These are phyloP conservation scores for sunflower (Helianthus annuus) DNA, from an alignment of 129 eudicot genomes.

Conservation along the genomic window DNA sequence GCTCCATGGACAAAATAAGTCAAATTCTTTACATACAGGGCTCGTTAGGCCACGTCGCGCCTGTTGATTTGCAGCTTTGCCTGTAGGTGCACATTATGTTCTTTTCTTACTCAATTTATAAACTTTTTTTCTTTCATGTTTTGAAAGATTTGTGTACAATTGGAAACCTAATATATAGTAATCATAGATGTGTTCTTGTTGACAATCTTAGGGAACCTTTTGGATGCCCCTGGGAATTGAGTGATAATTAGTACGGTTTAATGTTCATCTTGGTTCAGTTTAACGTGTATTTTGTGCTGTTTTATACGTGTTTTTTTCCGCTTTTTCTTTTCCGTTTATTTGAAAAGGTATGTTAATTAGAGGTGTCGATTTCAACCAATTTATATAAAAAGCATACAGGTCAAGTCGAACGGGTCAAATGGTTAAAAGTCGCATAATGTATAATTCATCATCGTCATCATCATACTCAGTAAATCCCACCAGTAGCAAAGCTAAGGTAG, in stretches of 20 bases:
- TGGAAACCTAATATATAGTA: constrained; percentile 11
- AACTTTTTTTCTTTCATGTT: constrained; percentile 12
- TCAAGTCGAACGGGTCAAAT: too few relatives aligned
- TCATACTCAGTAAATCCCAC: too few relatives aligned
- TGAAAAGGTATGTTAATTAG: too few relatives aligned
- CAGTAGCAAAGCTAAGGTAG: too few relatives aligned
- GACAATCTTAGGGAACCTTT: constrained; percentile 5
- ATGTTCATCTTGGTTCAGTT: background rate
- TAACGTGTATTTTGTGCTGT: background rate
- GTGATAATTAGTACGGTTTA: background rate
- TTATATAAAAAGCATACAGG: too few relatives aligned
- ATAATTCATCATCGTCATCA: too few relatives aligned
- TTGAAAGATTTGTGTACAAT: constrained; percentile 11
- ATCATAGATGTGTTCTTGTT: constrained; percentile 12
- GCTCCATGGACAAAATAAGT: constrained; percentile 11
- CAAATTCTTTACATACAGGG: constrained; percentile 18
- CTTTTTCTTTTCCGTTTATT: background rate
- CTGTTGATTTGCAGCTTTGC: constrained; percentile 27
- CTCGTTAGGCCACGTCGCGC: constrained; percentile 18
- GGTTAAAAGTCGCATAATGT: too few relatives aligned
- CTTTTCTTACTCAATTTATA: background rate
- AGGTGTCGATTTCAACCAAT: too few relatives aligned
- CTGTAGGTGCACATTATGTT: constrained; percentile 10
- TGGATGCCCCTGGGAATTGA: background rate
- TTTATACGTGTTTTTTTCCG: background rate